Evolutionary conservation across 2,329 filamentous ascomycete genomes (phyloP), one percentile per base, ranked within the genome.

Genomic region (Aspergillus versicolor): DNA sequence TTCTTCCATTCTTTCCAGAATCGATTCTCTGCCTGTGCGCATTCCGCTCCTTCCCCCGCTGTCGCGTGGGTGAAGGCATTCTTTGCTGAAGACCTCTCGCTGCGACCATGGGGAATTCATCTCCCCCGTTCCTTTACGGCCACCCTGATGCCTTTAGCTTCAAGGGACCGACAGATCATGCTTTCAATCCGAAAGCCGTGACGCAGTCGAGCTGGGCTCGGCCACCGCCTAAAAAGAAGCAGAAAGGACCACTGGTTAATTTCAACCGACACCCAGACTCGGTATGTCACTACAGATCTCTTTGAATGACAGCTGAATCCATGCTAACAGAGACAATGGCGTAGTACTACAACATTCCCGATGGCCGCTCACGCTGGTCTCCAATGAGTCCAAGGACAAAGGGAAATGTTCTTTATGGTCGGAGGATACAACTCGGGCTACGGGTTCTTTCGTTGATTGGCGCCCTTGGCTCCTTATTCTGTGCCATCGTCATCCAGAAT

Each of bases 111-210:
- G 83, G 82, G 74, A 80, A 80, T 70, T 76, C 76, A 68, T 77
- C 81, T 67, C 83, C 84, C 73, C 90, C 90, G 54, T 94, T 88
- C 78, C 82, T 93, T 74, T 94, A 94, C 76, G 83, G 86, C 75
- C 67, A 79, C 71, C 74, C 82, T 61, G 71, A 75, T 65, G 67
- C 80, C 66, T 81, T 85, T 69, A 76, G 79, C 47, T 81, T 82
- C 65, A 82, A 82, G 61, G 74, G 71, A 50, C 76, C 72, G 64
- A 79, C 82, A 77, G 70, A 77, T 73, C 72, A 78, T 67, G 68
- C 77, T n/a, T 96, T 95, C 75, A 92, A 97, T 67, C 92, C 93
- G 48, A 95, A 92, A 73, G 89, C 90, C 58, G 83, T 92, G 48
- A 92, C 91, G 21, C 84, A 91, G 70, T 89, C 90, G 61, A 93